Percentiles rank a stretch among this genome's conserved stretches.
Conservation (phyloP, 352 stramenopile genomes). For the Phytophthora citricola region DNA sequence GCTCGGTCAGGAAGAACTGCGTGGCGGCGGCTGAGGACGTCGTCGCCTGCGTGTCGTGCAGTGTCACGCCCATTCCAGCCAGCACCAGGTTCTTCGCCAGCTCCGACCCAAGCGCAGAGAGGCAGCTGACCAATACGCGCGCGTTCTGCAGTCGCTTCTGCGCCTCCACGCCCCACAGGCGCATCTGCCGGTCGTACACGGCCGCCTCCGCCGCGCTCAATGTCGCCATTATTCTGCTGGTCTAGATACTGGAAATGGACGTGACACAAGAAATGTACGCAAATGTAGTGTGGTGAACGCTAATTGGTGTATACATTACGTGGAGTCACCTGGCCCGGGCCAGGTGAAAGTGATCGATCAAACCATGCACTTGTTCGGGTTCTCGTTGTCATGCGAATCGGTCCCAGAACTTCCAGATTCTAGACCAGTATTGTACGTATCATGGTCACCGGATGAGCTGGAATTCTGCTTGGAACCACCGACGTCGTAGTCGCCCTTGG, state of each 20-base stretch:
- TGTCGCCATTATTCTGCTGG: conserved; percentile 22
- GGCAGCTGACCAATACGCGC: conserved; percentile 89
- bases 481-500: neutral
- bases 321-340: too few species aligned
- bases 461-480: neutral
- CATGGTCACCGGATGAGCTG: neutral
- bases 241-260: neutral
- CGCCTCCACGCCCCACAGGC: conserved; percentile 98
- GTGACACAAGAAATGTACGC: neutral
- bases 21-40: conserved; percentile 53
- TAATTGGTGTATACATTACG: too few species aligned
- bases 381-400: too few species aligned
- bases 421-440: too few species aligned
- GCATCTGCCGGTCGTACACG: conserved; percentile 99
- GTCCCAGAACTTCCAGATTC: too few species aligned
- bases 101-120: conserved; percentile 89
- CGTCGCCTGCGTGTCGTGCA: conserved; percentile 87
- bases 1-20: conserved; percentile 88
- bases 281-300: neutral
- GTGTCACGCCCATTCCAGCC: conserved; percentile 93
- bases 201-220: conserved; percentile 91
- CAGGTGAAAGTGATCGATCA: neutral
- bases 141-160: conserved; percentile 93
- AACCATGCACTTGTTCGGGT: too few species aligned
- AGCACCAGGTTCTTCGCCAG: conserved; percentile 98